Conservation (phyloP, 228 moss, liverwort and hornwort species). For the Sphagnum fallax region DNA sequence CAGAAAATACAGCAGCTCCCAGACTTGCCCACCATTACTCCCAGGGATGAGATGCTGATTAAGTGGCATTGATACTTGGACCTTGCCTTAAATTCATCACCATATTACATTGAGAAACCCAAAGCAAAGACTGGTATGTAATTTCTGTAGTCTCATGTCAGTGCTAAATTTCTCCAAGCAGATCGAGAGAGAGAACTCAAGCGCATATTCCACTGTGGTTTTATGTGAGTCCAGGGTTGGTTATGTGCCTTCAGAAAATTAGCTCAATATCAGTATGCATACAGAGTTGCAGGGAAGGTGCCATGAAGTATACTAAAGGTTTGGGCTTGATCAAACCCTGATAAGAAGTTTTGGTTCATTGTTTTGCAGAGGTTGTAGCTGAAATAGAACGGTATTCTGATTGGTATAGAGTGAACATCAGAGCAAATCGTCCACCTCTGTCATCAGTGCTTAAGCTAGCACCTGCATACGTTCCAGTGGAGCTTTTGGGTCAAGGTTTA, state of each 20-base stretch:
- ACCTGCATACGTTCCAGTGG: slow-evolving; percentile 73
- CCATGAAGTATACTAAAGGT: too few relatives aligned
- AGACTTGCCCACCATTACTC: slow-evolving; percentile 48
- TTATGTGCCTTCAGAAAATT: too few relatives aligned
- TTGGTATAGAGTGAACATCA: slow-evolving; percentile 60
- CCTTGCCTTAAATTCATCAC: slow-evolving; percentile 86
- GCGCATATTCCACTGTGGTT: too few relatives aligned
- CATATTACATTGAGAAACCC: slow-evolving; percentile 74
- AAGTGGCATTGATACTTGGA: slow-evolving; percentile 64
- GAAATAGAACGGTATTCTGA: slow-evolving; percentile 94
- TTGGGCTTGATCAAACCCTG: too few relatives aligned
- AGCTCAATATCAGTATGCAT: too few relatives aligned
- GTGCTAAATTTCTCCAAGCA: too few relatives aligned
- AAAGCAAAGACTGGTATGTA: slow-evolving; percentile 53
- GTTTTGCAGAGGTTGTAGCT: slow-evolving; percentile 52
- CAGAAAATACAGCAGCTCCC: slow-evolving; percentile 72
- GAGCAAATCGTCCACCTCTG: slow-evolving; percentile 73
- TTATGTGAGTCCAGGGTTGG: too few relatives aligned
- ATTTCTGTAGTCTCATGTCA: neutral
- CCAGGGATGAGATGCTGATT: slow-evolving; percentile 64
- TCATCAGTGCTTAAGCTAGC: slow-evolving; percentile 77
- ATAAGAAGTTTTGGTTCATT: too few relatives aligned
- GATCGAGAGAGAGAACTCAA: too few relatives aligned
- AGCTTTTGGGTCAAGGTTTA: slow-evolving; percentile 79
- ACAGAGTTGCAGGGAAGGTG: too few relatives aligned